phyloP scores from a whole-genome alignment of 768 basidiomycete species.

The Calocera cornea region DNA sequence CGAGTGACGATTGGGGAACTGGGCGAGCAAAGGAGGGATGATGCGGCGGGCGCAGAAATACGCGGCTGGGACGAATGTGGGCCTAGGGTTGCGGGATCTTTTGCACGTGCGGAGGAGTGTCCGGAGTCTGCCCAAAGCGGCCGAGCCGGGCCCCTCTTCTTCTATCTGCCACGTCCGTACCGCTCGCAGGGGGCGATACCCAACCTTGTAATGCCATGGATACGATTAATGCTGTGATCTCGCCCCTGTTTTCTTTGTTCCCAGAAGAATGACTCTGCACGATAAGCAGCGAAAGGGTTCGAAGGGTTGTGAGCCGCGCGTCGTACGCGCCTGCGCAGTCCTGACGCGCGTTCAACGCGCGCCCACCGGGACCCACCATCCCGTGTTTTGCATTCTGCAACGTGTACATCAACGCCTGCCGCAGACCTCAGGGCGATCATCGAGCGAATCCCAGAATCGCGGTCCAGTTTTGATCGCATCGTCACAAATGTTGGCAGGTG shows the following conservation, averaged over 20 bases:
- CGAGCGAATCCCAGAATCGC: no score
- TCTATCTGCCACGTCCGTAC: not conserved
- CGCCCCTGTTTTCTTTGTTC: not conserved
- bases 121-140: not conserved
- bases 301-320: not conserved
- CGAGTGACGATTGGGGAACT: not conserved
- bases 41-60: conserved; percentile 5
- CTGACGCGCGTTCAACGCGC: no score
- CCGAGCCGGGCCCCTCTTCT: not conserved
- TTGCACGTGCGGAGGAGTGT: not conserved
- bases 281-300: not conserved
- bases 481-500: no score
- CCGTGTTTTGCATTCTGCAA: no score
- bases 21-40: not conserved
- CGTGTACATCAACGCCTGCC: no score
- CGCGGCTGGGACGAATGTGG: not conserved
- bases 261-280: not conserved
- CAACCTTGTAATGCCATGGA: not conserved
- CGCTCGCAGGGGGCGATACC: not conserved
- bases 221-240: not conserved
- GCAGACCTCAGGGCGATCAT: no score
- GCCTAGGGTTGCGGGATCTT: conserved; percentile 5
- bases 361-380: no score
- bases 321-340: not conserved
- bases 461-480: no score